Base-by-base conservation (phyloP, 805 yeast genomes). In the Starmera pachycereana region DNA sequence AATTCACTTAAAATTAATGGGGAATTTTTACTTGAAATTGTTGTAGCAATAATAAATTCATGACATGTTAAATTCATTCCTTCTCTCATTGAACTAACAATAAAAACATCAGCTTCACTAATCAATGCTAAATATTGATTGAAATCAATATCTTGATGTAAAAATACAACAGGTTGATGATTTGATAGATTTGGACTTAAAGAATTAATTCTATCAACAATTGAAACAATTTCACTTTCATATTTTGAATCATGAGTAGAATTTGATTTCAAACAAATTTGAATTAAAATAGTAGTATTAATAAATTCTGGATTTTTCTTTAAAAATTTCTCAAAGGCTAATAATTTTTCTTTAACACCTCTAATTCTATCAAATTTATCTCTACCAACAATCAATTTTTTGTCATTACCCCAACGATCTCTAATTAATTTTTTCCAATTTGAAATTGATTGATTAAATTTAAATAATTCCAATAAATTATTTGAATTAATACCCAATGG, bases 31-130 rank as follows among this genome's bases (percentile, higher is more conserved):
- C 73, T 76, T 18, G 68, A 62, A 22, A 22, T 22, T 22, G 27
- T 22, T 1, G 92, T 74, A 22, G 95, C 84, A 40, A 80, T 81
- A 33, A 88, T 73, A 57, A 82, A 92, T 58, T 92, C 98, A 56
- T 92, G 98, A 50, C 96, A 90, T 0, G 97, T 89, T 54, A 92
- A 68, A 52, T 92, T 92, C 88, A 92, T 84, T 22, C 98, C 98
- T 60, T 92, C 98, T 56, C 98, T 78, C 69, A 90, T 74, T 2
- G 96, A 84, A 9, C 94, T 79, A 2, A 90, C 96, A 35, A 84
- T 78, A 53, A 92, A 92, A 1, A 77, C 68, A 48, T 86, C 94
- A 1, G 97, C 96, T 55, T 88, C 97, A 31, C 78, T 65, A 36
- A 84, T 72, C 37, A 92, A 63, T 0, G 96, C 97, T 43, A 92